These are phyloP conservation scores for Nakazawaea siamensis DNA, from an alignment of 805 yeast species.

Conservation along the genomic window DNA sequence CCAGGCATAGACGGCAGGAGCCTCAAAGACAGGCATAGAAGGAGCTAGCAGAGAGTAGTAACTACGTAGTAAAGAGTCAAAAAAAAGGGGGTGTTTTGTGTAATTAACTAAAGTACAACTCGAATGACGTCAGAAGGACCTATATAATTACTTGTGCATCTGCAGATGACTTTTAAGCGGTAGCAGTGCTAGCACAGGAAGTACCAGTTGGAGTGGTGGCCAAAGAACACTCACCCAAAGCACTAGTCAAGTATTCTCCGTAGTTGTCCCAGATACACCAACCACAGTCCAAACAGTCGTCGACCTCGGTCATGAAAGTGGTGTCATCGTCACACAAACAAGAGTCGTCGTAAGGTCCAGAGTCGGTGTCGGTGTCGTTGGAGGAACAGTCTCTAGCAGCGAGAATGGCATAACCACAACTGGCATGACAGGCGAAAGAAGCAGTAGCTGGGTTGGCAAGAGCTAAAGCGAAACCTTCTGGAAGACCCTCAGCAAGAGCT, in stretches of 20 bases:
- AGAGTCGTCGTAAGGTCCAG: slow-evolving; percentile 9
- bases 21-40: slow-evolving; percentile 34
- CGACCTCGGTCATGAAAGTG: slow-evolving; percentile 6
- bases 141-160: too few species aligned
- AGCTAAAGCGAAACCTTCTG: slow-evolving; percentile 21
- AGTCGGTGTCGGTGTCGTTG: slow-evolving; percentile 9
- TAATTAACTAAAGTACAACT: too few species aligned
- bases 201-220: slow-evolving; percentile 13
- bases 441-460: slow-evolving; percentile 17
- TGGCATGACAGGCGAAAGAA: slow-evolving; percentile 5
- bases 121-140: too few species aligned
- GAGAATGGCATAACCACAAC: slow-evolving; percentile 10
- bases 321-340: slow-evolving; percentile 13
- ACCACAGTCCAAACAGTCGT: slow-evolving; percentile 12
- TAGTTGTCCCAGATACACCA: slow-evolving; percentile 11
- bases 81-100: not conserved
- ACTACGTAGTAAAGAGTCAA: not conserved
- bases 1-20: slow-evolving; percentile 38
- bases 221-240: slow-evolving; percentile 11
- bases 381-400: slow-evolving; percentile 9
- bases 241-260: slow-evolving; percentile 4
- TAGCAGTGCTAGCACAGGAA: slow-evolving; percentile 9
- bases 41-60: not conserved
- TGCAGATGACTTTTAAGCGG: too few species aligned
- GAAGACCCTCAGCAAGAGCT: too few species aligned